Base-by-base conservation (phyloP, 495 filamentous ascomycete species). In the Hypoxylon perforatum region DNA sequence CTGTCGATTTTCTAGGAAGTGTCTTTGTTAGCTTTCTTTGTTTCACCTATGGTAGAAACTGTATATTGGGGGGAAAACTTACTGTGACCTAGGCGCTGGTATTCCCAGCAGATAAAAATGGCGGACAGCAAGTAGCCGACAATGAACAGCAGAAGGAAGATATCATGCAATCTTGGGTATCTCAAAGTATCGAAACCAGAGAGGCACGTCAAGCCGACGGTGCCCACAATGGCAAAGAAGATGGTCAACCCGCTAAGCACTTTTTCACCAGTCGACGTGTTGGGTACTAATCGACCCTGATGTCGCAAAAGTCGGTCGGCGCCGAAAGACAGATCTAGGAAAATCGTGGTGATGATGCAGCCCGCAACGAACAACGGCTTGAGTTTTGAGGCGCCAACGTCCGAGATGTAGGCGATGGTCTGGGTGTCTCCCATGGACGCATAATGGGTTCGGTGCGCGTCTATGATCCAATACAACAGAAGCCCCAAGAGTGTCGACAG, bases 281-380 rank as follows among this genome's bases (percentile, higher is more conserved):
- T 96, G 55, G 84, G 86, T 11, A 87, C 86, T 36, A 96, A 76
- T 2, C 90, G 87, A 0, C 90, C 91, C 1, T 79, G 81, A 75
- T 96, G 91, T 15, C 93, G 90, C 38, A 96, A 84, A 85, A 88
- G 92, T 45, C 93, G 85, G 83, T 97, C 95, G 22, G 89, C 76
- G 25, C 88, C 76, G 62, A 99, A 92, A 10, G 91, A 87, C 22
- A 94, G 77, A 80, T 97, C 92, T 58, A 99, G 87, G 63, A 92
- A 90, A 33, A 97, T 80, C 52, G 93, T 92, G 15, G 91, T 94
- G 17, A 97, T 80, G 10, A 83, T 79, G 77, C 88, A 89, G 55
- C 93, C 93, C 10, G 88, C 81, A 59, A 99, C 87, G 81, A 99
- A 99, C 1, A 98, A 81, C 0, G 95, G 95, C 63, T 97, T 92